Evolutionary conservation across 1,139 yeast genomes (phyloP).

Genomic region (Candida anutae): DNA sequence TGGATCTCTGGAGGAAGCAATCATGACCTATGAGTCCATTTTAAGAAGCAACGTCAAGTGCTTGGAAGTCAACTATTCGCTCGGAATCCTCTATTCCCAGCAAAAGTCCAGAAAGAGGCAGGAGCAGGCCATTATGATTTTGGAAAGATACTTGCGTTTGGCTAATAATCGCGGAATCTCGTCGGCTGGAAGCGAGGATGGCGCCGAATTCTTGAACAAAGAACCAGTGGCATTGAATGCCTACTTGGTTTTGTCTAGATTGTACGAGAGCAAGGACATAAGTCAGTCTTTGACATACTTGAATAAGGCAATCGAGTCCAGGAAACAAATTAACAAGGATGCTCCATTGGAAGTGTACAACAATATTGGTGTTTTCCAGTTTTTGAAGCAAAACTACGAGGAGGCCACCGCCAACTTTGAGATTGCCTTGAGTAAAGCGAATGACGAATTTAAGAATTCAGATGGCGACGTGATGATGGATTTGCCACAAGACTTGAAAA

Average conservation of each 20-base stretch:
- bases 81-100: conserved; percentile 67
- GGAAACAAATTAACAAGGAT: conserved; percentile 33
- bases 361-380: conserved; percentile 81
- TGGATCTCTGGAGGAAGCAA: conserved; percentile 74
- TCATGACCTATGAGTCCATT: conserved; percentile 72
- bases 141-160: conserved; percentile 67
- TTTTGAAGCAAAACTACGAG: conserved; percentile 53
- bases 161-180: conserved; percentile 40
- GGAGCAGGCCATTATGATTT: conserved; percentile 51
- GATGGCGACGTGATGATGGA: conserved; percentile 21
- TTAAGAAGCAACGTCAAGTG: conserved; percentile 61
- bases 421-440: conserved; percentile 30
- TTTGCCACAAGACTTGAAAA: conserved; percentile 24
- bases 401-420: conserved; percentile 36
- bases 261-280: conserved; percentile 58
- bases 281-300: conserved; percentile 52
- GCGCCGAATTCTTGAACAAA: conserved; percentile 25
- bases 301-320: conserved; percentile 48
- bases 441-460: conserved; percentile 12
- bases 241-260: conserved; percentile 54
- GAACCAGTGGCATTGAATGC: conserved; percentile 69
- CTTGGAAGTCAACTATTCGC: conserved; percentile 65
- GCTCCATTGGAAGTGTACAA: conserved; percentile 68
- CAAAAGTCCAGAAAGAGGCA: conserved; percentile 25
- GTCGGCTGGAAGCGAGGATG: conserved; percentile 18